Conservation (phyloP, 2,329 filamentous ascomycete species). For the Aureobasidium sp. region DNA sequence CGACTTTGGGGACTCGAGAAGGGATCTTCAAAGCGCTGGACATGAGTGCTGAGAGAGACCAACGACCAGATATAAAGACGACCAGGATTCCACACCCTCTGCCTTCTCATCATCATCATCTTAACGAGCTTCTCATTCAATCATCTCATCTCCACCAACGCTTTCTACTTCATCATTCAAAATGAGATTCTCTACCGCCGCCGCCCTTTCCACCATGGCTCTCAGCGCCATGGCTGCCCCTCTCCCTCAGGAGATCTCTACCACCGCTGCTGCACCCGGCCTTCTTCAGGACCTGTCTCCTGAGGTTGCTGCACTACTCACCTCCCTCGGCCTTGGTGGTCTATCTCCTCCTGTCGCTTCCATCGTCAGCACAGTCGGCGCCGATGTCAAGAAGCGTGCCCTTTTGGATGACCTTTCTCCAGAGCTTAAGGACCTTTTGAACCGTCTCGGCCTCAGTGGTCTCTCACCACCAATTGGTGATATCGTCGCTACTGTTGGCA, state of each 20-base stretch:
- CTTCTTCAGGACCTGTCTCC: background rate
- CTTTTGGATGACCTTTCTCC: background rate
- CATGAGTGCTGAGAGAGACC: background rate
- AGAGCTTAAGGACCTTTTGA: background rate
- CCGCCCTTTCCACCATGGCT: background rate
- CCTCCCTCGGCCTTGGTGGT: background rate
- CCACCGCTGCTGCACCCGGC: background rate
- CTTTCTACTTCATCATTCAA: too few relatives aligned
- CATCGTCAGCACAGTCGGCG: background rate
- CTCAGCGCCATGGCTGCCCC: background rate
- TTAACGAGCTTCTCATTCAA: background rate
- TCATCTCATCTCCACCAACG: background rate
- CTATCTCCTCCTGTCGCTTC: background rate
- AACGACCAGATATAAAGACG: background rate
- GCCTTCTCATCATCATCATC: background rate
- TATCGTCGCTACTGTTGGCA: background rate
- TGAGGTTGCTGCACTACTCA: background rate
- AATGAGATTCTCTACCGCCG: background rate
- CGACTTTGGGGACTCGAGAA: background rate
- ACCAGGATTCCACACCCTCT: background rate
- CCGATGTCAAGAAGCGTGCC: background rate
- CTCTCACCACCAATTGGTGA: background rate
- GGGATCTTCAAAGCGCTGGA: background rate
- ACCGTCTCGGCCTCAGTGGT: background rate
- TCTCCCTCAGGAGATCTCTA: background rate